Evolutionary conservation across 2,329 filamentous ascomycete genomes (phyloP).

Genomic region (Bertia moriformis): DNA sequence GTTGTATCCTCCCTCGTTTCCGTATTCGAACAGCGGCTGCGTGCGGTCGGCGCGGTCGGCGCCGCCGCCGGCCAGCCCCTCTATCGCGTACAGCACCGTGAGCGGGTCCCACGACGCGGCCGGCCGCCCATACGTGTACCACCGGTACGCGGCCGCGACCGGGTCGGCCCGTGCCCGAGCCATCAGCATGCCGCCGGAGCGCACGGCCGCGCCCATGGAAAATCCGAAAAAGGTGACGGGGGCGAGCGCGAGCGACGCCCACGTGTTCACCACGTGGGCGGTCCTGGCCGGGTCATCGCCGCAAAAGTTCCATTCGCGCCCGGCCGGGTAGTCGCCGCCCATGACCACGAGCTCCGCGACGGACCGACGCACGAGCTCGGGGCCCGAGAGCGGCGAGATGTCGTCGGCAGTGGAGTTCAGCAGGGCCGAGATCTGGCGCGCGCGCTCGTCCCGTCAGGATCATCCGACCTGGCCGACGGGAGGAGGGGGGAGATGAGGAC

Average conservation of each 20-base stretch:
- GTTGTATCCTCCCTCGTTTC: constrained; percentile 23
- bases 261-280: not conserved
- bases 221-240: constrained; percentile 23
- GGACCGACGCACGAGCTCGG: not conserved
- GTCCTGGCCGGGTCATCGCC: not conserved
- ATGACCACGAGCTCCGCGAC: not conserved
- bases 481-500: no score
- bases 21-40: constrained; percentile 16
- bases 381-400: not conserved
- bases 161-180: constrained; percentile 14
- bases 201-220: constrained; percentile 25
- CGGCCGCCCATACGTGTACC: constrained; percentile 19
- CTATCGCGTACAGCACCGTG: constrained; percentile 21
- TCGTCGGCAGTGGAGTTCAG: not conserved
- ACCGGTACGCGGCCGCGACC: constrained; percentile 20
- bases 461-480: no score
- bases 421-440: not conserved
- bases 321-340: not conserved
- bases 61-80: constrained; percentile 14
- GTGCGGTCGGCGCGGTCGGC: no score
- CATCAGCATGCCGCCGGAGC: constrained; percentile 21
- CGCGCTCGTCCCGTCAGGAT: no score
- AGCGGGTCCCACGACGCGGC: constrained; percentile 24
- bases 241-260: constrained; percentile 5
- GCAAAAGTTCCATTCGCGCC: not conserved